These are phyloP conservation scores for Citropsis articulata DNA, from an alignment of 345 rosid genomes.

Conservation along the genomic window DNA sequence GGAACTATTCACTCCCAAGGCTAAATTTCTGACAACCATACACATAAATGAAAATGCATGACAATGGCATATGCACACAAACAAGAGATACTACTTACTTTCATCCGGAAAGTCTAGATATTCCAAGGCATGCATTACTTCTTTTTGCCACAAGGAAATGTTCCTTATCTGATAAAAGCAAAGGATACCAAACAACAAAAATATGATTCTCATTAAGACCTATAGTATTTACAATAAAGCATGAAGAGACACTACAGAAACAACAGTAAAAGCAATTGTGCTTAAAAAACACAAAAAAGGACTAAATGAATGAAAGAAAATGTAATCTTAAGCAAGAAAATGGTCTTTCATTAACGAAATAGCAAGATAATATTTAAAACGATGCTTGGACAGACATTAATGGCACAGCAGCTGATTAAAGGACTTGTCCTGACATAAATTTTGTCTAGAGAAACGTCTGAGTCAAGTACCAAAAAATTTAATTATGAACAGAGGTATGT, in stretches of 20 bases:
- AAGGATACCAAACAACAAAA: not conserved
- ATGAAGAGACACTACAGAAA: not conserved
- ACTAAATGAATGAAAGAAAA: not conserved
- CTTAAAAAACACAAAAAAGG: not conserved
- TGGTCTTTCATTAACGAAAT: not conserved
- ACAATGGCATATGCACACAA: not conserved
- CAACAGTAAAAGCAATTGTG: not conserved
- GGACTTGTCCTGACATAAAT: not conserved
- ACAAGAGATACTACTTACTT: slow-evolving; percentile 34
- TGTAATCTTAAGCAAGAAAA: not conserved
- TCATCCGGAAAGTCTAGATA: slow-evolving; percentile 55
- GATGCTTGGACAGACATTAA: not conserved
- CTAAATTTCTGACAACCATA: not conserved
- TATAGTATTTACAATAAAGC: not conserved
- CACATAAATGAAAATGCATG: not conserved
- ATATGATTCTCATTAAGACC: not conserved
- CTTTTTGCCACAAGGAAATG: not conserved
- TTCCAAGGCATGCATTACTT: slow-evolving; percentile 22
- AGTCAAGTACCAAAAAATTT: not conserved
- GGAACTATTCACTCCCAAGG: not conserved
- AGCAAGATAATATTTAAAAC: not conserved
- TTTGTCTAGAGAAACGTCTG: not conserved
- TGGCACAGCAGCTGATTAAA: not conserved
- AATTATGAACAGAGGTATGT: not conserved
- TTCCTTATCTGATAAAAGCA: slow-evolving; percentile 32